Evolutionary conservation across 257 asterid species (phyloP), one percentile per base, ranked within the genome.

Genomic region (Echites panduratus): DNA sequence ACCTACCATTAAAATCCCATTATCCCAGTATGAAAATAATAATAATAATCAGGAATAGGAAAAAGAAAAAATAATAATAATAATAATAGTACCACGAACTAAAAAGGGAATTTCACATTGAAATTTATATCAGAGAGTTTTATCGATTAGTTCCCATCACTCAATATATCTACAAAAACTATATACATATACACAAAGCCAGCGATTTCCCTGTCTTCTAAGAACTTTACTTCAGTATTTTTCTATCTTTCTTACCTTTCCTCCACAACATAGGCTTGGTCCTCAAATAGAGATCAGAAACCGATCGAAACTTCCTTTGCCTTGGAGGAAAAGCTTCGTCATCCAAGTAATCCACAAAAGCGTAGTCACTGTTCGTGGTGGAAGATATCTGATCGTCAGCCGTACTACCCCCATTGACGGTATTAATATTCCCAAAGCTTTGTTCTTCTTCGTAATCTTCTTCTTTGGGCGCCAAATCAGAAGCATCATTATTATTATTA

Each of bases 231-330:
- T 20, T 44, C 40, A 16, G 16, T 43, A 50, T 50, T 26, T 59
- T 63, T 47, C 75, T 54, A 59, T n/a, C n/a, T 24, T 68, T 77
- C 73, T 77, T 77, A 68, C 79, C 77, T 22, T 70, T 78, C 40
- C 77, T 67, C 66, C 75, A 75, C 53, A 70, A 40, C 70, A 76
- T 54, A 4, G 91, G 84, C 43, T 52, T 56, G 68, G 88, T 84
- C 49, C 70, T 44, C 24, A 68, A 62, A 76, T 89, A 87, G 48
- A 89, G 53, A 56, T 86, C 90, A 1, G 29, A 59, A 71, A 89
- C 69, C 43, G 84, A 85, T 82, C 96, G 86, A 45, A 82, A 82
- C 70, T 85, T 82, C 81, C 75, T 82, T 44, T 74, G 79, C 77
- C 81, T 71, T 41, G 47, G 66, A 4, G 72, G 80, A 19, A 70